Evolutionary conservation across 116 monocot species (phyloP), one percentile per base, ranked within the genome.

Genomic region (Trichopus zeylanicus): DNA sequence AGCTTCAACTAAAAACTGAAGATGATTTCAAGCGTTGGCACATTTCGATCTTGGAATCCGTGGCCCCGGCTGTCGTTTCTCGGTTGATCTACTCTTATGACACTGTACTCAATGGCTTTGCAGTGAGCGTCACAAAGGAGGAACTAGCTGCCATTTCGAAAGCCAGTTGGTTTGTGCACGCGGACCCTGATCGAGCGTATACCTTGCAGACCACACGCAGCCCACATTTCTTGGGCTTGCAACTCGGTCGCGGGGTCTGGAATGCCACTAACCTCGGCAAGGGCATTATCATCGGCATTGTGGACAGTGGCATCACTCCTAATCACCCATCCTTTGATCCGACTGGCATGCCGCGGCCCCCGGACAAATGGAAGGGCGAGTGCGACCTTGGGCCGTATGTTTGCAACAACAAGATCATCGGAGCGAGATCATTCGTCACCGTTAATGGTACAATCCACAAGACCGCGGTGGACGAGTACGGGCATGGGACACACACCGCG

Each of bases 391-490:
- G 31, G 5, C 2, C 15, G 0, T 12, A 31, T 2, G 15, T 18
- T 0, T 77, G 77, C 51, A 77, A 67, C 42, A 71, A 71, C 23
- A 77, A 77, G 38, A 1, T 77, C 52, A 77, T 77, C 28, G 77
- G 67, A 3, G 71, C 31, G 3, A 32, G 57, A 23, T 5, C n/a
- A 0, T 77, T 71, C 20, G 3, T 29, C n/a, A 11, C 20, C 0
- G 0, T 3, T 15, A 25, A 5, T 3, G 10, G 3, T 22, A 10
- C 26, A 11, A 28, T 3, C 2, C 12, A 30, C n/a, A 29, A 55
- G 29, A 29, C 29, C 13, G 32, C 52, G 3, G 2, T 16, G 5
- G 66, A 66, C n/a, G 27, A 39, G 1, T 24, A 55, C 0, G 66
- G 66, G 0, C 66, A 66, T 24, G 66, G 66, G 28, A 66, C 56